Evolutionary conservation across 345 rosid genomes (phyloP), one percentile per base, ranked within the genome.

Genomic region (Sonneratia alba): DNA sequence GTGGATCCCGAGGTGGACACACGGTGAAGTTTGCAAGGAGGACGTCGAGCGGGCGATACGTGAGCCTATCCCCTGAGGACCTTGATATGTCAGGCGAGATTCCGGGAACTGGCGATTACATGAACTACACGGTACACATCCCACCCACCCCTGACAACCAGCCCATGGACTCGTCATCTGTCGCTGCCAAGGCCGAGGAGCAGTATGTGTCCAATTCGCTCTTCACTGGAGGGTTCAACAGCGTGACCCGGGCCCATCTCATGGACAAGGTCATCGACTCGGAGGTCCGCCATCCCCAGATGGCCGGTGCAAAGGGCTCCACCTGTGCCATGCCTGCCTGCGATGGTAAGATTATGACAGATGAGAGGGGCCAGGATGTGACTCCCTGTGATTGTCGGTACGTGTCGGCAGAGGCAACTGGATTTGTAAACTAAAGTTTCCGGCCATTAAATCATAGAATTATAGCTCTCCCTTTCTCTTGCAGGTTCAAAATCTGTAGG

Each of bases 211-310:
- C 99, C 3, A 92, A 89, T 79, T 92, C 99, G 47, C 77, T 92
- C 8, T 92, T 95, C 69, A 92, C 97, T 0, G 99, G 99, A 1
- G 99, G 99, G 24, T 95, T 95, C 87, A 95, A 92, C 42, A 92
- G 90, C 76, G 97, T 92, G 22, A 95, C 96, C 1, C 90, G 97
- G 0, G 97, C 97, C 2, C 97, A 94, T 81, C 89, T 91, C 74
- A 94, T 91, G 97, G 98, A 95, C 70, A 95, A 95, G 79, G 99
- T 94, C 71, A 95, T 92, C 9, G 99, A 95, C 8, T 90, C 96
- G 4, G 92, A 95, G 87, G 99, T 92, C 7, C 78, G 80, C 47
- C 99, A 95, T 75, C 99, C 97, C 55, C 99, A 95, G 75, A 95
- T 92, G 97, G 92, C 91, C 4, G 97, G 99, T 6, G 80, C 97